Percentiles rank a stretch among this genome's conserved stretches.
These are phyloP conservation scores for Kockovaella imperatae DNA, from an alignment of 768 basidiomycete species.

Conservation along the genomic window DNA sequence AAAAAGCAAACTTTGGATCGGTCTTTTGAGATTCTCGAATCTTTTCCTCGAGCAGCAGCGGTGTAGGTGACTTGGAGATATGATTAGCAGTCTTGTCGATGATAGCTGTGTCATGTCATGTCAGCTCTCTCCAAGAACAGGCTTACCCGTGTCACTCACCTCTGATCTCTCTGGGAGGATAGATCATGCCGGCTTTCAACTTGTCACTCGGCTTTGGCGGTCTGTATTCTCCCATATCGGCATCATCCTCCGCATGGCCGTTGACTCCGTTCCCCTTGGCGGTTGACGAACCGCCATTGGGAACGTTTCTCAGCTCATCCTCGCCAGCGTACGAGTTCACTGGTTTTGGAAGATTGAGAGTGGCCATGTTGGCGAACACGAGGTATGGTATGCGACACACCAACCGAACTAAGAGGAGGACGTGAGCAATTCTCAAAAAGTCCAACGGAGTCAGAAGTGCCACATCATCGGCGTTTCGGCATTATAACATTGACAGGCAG, in stretches of 20 bases:
- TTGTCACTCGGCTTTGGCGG: conserved; percentile 45
- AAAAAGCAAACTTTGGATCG: conserved; percentile 97
- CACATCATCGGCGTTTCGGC: neutral
- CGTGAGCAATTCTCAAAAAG: neutral
- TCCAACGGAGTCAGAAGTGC: neutral
- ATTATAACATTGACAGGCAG: neutral
- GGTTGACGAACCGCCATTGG: conserved; percentile 10
- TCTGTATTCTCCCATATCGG: conserved; percentile 48
- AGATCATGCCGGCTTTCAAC: conserved; percentile 78
- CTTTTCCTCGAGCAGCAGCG: conserved; percentile 88
- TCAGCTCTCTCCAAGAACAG: neutral
- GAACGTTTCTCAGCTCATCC: conserved; percentile 29
- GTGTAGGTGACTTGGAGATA: conserved; percentile 88
- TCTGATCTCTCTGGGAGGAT: conserved; percentile 93
- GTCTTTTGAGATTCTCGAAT: conserved; percentile 91
- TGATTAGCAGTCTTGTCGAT: conserved; percentile 90
- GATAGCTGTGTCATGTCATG: conserved; percentile 56
- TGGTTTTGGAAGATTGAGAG: conserved; percentile 41
- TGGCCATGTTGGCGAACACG: neutral
- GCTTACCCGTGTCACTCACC: conserved; percentile 60
- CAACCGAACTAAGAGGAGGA: neutral
- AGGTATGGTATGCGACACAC: neutral
- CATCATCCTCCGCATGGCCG: conserved; percentile 48
- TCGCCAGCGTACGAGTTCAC: conserved; percentile 37
- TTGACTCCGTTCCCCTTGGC: conserved; percentile 17